A percentile compares a stretch with the other conserved stretches of the same genome.
Conservation (phyloP, 2,329 filamentous ascomycete species). For the Diaporthe humulicola region DNA sequence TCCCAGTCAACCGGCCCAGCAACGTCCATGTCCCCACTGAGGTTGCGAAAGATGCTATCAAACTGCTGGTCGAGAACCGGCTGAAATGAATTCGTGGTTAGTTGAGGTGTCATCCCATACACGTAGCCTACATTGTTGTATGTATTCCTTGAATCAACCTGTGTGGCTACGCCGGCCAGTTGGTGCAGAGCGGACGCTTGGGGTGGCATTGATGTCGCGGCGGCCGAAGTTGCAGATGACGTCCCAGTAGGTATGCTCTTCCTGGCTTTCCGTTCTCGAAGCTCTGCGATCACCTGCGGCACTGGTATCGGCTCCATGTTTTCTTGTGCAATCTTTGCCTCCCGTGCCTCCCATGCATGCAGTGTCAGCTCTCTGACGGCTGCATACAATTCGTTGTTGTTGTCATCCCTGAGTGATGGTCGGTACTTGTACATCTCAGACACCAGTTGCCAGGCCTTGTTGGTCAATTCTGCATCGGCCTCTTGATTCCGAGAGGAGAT, state of each 20-base stretch:
- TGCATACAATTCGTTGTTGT: slow-evolving; percentile 38
- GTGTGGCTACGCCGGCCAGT: slow-evolving; percentile 37
- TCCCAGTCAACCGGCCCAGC: slow-evolving; percentile 39
- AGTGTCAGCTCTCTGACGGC: slow-evolving; percentile 43
- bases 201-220: slow-evolving; percentile 20
- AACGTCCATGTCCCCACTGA: slow-evolving; percentile 36
- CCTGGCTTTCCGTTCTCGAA: slow-evolving; percentile 36
- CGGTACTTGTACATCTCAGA: slow-evolving; percentile 40
- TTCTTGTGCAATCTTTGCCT: slow-evolving; percentile 35
- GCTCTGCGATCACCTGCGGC: slow-evolving; percentile 29
- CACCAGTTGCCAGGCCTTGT: slow-evolving; percentile 42
- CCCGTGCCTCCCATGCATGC: slow-evolving; percentile 43
- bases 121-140: slow-evolving; percentile 2
- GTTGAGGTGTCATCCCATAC: neutral
- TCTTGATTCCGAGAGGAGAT: slow-evolving; percentile 41
- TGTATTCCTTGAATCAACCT: slow-evolving; percentile 37
- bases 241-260: slow-evolving; percentile 7
- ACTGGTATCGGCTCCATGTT: slow-evolving; percentile 27
- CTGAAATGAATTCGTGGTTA: slow-evolving; percentile 15
- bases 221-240: slow-evolving; percentile 5
- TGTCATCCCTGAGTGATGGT: slow-evolving; percentile 37
- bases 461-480: slow-evolving; percentile 34
- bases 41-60: slow-evolving; percentile 37
- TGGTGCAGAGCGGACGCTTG: slow-evolving; percentile 37
- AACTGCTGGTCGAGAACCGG: slow-evolving; percentile 34